Base-by-base conservation (phyloP, 208 protist species). In the Crithidia acanthocephali region DNA sequence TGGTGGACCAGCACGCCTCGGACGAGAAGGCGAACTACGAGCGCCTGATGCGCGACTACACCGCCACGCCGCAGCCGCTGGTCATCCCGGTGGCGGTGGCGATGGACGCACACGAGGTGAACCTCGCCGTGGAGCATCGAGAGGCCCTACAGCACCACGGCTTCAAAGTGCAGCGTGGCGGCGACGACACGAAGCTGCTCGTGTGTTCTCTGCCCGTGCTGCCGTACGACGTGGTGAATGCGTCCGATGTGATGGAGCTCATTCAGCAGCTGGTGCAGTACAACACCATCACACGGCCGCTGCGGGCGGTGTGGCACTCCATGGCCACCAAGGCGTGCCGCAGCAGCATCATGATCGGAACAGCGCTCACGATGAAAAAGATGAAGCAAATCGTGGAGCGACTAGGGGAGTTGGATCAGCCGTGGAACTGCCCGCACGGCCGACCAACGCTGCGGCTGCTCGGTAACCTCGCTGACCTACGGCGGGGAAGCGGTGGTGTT, bases 11-110 rank as follows among this genome's bases (percentile, higher is more conserved):
- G 76, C 97, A 98, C 76, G 97, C 97, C 11, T 92, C 95, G 1
- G 97, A 98, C 67, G 97, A 98, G 61, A 98, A 98, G 77, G 96
- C 82, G 72, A 98, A 98, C 71, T 98, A 95, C 74, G 93, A 98
- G 77, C 79, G 78, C 20, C 84, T 98, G n/a, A 70, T 92, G 70
- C 64, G 58, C 10, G 40, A 64, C 9, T 95, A 95, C 68, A 67
- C 58, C 32, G 84, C 95, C 8, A 70, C 59, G n/a, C 88, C 92
- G 51, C 95, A 98, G 76, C 88, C 87, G 27, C 81, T 98, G 10
- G 78, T 98, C 15, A 50, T 79, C 28, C 79, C 94, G 18, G 80
- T 90, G 47, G 53, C 76, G 18, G 81, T 98, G 10, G 25, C 81
- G 40, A 85, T 98, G 84, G 82, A 91, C 42, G 68, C 83, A 15